A percentile compares a stretch with the other conserved stretches of the same genome.
Evolutionary conservation across 805 yeast species (phyloP).

Genomic region (Peterozyma toletana): DNA sequence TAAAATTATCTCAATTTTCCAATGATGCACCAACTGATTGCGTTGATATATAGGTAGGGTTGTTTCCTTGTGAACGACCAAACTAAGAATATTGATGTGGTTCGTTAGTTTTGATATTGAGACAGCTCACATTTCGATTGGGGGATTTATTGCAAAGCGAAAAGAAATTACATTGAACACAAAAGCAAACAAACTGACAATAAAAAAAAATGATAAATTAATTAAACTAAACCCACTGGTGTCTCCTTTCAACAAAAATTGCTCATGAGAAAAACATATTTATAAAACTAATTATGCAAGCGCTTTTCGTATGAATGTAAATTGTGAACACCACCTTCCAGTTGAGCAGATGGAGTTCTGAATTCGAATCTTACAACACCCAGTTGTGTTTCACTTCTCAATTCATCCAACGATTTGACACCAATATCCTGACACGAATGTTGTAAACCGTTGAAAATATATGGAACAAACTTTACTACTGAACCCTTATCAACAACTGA

Average conservation of each 20-base stretch:
- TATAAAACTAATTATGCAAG: conserved; percentile 66
- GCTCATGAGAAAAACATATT: not conserved
- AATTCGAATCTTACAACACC: conserved; percentile 89
- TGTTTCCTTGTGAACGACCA: too few species aligned
- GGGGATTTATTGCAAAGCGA: not conserved
- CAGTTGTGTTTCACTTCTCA: conserved; percentile 54
- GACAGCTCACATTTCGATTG: too few species aligned
- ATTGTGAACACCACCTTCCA: conserved; percentile 97
- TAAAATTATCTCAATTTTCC: conserved; percentile 3
- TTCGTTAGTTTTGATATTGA: too few species aligned
- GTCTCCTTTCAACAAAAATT: not conserved
- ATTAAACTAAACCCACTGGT: too few species aligned
- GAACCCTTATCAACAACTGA: conserved; percentile 97
- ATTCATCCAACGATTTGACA: conserved; percentile 53
- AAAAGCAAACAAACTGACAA: too few species aligned
- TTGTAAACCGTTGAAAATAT: conserved; percentile 90
- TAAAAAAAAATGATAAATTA: too few species aligned
- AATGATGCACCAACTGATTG: conserved; percentile 5
- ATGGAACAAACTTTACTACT: conserved; percentile 86
- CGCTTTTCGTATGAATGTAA: conserved; percentile 97
- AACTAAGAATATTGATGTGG: too few species aligned
- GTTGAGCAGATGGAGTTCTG: conserved; percentile 98
- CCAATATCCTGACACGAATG: conserved; percentile 99
- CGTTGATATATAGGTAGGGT: conserved; percentile 3
- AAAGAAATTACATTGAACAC: too few species aligned